Percentiles rank a stretch among this genome's conserved stretches.
Conservation (phyloP, 805 yeast genomes). For the Ogataea allantospora region DNA sequence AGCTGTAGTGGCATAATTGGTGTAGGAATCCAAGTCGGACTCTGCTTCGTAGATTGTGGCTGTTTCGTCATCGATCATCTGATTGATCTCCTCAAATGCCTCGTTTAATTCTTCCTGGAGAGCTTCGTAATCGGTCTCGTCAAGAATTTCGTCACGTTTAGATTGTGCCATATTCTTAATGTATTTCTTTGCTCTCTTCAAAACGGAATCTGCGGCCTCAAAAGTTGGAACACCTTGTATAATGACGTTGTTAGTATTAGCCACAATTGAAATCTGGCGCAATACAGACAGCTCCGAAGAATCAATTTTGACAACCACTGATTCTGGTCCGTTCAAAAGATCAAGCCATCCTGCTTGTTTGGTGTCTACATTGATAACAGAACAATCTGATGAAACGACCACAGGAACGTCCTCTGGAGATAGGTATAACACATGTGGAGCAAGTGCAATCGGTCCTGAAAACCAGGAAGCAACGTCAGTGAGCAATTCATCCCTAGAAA, state of each 20-base stretch:
- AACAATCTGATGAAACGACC: slow-evolving; percentile 13
- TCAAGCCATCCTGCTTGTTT: slow-evolving; percentile 13
- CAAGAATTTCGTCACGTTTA: slow-evolving; percentile 20
- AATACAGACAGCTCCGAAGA: slow-evolving; percentile 5
- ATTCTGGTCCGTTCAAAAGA: neutral
- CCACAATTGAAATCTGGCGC: slow-evolving; percentile 15
- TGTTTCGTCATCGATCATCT: slow-evolving; percentile 27
- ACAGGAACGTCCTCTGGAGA: slow-evolving; percentile 3
- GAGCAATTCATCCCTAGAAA: slow-evolving; percentile 19
- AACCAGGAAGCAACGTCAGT: slow-evolving; percentile 16
- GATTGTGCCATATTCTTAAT: slow-evolving; percentile 13
- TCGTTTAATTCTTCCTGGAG: slow-evolving; percentile 30
- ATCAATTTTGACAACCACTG: slow-evolving; percentile 8
- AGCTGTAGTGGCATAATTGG: slow-evolving; percentile 2
- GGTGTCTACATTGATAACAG: slow-evolving; percentile 4
- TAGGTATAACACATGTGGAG: slow-evolving; percentile 28
- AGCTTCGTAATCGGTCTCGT: slow-evolving; percentile 26
- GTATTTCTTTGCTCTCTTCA: slow-evolving; percentile 18
- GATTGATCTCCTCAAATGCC: slow-evolving; percentile 32
- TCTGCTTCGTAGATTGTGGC: slow-evolving; percentile 22
- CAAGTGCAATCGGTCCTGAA: slow-evolving; percentile 11
- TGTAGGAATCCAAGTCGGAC: neutral
- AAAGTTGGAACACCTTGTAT: slow-evolving; percentile 36
- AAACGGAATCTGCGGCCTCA: slow-evolving; percentile 15
- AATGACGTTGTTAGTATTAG: slow-evolving; percentile 20